These are phyloP conservation scores for Dendrobium chrysotoxum DNA, from an alignment of 106 monocot genomes.

Conservation along the genomic window DNA sequence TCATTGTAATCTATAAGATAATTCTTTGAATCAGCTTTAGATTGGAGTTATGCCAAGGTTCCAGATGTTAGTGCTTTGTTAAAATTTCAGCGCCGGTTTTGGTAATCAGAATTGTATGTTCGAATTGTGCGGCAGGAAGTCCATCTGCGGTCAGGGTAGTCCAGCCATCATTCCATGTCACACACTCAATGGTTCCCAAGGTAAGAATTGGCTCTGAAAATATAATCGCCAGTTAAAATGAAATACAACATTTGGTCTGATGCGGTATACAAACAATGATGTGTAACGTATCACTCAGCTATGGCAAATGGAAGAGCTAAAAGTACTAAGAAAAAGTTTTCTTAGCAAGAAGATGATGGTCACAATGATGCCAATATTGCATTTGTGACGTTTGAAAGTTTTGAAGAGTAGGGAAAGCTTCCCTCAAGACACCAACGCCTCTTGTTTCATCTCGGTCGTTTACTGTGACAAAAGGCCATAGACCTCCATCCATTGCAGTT, in stretches of 20 bases:
- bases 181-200: constrained; percentile 56
- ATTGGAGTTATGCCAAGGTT: neutral
- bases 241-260: neutral
- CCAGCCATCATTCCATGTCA: constrained; percentile 80
- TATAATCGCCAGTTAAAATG: neutral
- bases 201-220: constrained; percentile 71
- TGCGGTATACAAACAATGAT: no score
- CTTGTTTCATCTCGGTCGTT: no score
- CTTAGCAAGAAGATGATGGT: no score
- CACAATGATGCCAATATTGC: neutral
- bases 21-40: neutral
- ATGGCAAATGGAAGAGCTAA: neutral
- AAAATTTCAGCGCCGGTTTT: constrained; percentile 62
- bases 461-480: no score
- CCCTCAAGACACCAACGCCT: no score
- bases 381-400: neutral
- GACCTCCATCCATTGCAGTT: no score
- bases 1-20: neutral
- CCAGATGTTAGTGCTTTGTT: constrained; percentile 36
- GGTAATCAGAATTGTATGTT: constrained; percentile 70
- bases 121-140: constrained; percentile 58
- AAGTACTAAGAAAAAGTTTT: neutral
- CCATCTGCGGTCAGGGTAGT: constrained; percentile 65
- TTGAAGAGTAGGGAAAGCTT: no score
- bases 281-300: neutral